A percentile compares a stretch with the other conserved stretches of the same genome.
Evolutionary conservation across 1,139 yeast species (phyloP).

Genomic region (Suzukiozyma palmioleophila): DNA sequence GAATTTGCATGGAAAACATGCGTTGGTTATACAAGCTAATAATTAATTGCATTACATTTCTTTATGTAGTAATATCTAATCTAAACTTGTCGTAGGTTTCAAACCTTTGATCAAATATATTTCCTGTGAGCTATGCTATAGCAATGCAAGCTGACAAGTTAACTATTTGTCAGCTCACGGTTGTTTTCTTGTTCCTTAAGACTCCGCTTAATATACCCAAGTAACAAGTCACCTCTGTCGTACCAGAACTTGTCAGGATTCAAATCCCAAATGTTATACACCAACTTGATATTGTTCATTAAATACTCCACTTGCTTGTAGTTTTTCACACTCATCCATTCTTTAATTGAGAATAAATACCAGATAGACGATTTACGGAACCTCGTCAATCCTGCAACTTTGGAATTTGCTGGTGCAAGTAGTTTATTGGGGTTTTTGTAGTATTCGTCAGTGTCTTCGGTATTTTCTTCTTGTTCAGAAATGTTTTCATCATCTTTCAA

Average conservation of each 20-base stretch:
- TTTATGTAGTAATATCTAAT: background rate
- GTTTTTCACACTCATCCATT: conserved; percentile 49
- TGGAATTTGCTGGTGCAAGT: conserved; percentile 27
- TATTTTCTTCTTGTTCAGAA: conserved; percentile 8
- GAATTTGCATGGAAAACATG: conserved; percentile 3
- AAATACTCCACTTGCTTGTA: conserved; percentile 21
- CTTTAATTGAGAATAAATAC: conserved; percentile 70
- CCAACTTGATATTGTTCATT: conserved; percentile 20
- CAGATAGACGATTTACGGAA: conserved; percentile 75
- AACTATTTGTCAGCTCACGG: background rate
- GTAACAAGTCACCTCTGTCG: conserved; percentile 28
- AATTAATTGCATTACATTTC: too few species aligned
- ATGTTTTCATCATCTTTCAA: conserved; percentile 5
- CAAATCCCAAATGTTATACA: conserved; percentile 16
- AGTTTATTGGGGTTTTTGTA: conserved; percentile 38
- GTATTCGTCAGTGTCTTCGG: conserved; percentile 25
- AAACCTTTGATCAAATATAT: too few species aligned
- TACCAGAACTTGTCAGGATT: conserved; percentile 28
- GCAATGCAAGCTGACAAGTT: background rate
- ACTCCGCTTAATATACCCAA: conserved; percentile 27
- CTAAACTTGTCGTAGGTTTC: too few species aligned
- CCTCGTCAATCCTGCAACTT: conserved; percentile 52
- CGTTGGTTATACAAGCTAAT: too few species aligned
- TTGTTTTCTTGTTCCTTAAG: conserved; percentile 7
- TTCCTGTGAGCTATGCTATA: background rate